These are phyloP conservation scores for Globisporangium megalacanthum DNA, from an alignment of 352 stramenopile species.

Conservation along the genomic window DNA sequence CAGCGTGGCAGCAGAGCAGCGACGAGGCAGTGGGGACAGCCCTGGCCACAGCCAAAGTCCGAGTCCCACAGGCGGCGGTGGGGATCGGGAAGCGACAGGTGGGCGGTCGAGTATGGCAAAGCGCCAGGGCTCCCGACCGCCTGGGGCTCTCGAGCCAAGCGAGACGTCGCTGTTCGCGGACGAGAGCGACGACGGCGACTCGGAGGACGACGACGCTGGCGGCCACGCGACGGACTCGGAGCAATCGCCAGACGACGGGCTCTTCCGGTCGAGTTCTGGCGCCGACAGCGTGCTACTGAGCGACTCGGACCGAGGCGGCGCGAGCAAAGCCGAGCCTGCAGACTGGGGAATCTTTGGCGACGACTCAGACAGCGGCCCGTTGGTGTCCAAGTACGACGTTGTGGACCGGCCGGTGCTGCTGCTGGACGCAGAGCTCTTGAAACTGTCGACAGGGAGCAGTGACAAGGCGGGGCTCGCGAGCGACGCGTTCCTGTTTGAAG, in stretches of 20 bases:
- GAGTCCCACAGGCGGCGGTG: too few species aligned
- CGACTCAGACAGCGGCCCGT: background rate
- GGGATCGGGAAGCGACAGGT: too few species aligned
- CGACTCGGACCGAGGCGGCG: slow-evolving; percentile 14
- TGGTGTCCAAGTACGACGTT: slow-evolving; percentile 38
- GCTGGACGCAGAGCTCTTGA: slow-evolving; percentile 55
- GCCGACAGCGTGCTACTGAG: slow-evolving; percentile 17
- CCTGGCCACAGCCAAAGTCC: too few species aligned
- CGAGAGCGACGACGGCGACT: slow-evolving; percentile 14
- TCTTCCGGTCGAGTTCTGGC: slow-evolving; percentile 35
- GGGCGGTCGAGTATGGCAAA: too few species aligned
- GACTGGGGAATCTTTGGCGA: slow-evolving; percentile 59
- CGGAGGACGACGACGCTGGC: slow-evolving; percentile 8
- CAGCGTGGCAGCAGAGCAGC: too few species aligned
- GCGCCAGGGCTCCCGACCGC: too few species aligned
- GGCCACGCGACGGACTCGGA: slow-evolving; percentile 9
- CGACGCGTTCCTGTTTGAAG: slow-evolving; percentile 62
- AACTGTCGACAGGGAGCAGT: slow-evolving; percentile 5
- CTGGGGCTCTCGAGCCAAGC: background rate
- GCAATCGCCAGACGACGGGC: slow-evolving; percentile 16
- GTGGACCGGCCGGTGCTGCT: slow-evolving; percentile 32
- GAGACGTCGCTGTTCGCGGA: background rate
- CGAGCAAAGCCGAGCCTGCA: slow-evolving; percentile 29
- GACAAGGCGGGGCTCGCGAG: slow-evolving; percentile 30
- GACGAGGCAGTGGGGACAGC: too few species aligned